Evolutionary conservation across 2,329 filamentous ascomycete genomes (phyloP).

Genomic region (Daldinia eschscholtzii): DNA sequence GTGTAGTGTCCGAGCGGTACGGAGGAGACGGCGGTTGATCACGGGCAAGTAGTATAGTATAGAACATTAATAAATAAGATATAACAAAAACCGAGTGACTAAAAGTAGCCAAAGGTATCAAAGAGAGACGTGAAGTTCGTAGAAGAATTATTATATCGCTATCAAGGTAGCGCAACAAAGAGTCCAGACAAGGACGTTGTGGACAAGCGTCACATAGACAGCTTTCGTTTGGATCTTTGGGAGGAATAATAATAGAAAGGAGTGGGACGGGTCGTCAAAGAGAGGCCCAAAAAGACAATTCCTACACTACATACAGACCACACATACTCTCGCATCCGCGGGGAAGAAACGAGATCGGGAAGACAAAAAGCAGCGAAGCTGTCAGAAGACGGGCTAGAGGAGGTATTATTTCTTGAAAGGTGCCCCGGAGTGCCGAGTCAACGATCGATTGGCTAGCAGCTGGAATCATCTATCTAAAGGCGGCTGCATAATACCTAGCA

Average conservation of each 20-base stretch:
- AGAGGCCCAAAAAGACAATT: slow-evolving; percentile 41
- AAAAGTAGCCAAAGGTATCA: slow-evolving; percentile 41
- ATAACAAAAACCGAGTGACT: slow-evolving; percentile 3
- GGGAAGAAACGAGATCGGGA: slow-evolving; percentile 45
- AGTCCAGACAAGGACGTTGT: slow-evolving; percentile 39
- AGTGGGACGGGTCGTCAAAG: slow-evolving; percentile 44
- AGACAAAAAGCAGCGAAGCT: slow-evolving; percentile 45
- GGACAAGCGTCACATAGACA: slow-evolving; percentile 44
- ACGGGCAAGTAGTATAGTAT: slow-evolving; percentile 18
- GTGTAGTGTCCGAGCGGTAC: slow-evolving; percentile 38
- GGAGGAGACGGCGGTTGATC: slow-evolving; percentile 20
- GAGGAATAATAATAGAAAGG: slow-evolving; percentile 44
- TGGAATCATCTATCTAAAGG: slow-evolving; percentile 47
- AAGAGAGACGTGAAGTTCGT: slow-evolving; percentile 43
- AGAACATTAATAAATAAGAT: slow-evolving; percentile 41
- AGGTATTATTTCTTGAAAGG: slow-evolving; percentile 50
- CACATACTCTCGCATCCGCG: slow-evolving; percentile 45
- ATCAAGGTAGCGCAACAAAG: slow-evolving; percentile 30
- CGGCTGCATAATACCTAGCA: slow-evolving; percentile 42
- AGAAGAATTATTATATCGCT: slow-evolving; percentile 43
- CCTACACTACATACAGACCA: slow-evolving; percentile 45
- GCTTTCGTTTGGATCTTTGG: slow-evolving; percentile 37
- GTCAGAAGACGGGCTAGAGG: slow-evolving; percentile 45
- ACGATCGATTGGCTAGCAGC: slow-evolving; percentile 52
- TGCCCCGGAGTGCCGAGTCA: slow-evolving; percentile 38